Conservation (phyloP, 371 early-diverging fungal species). For the Lichtheimia ornata region DNA sequence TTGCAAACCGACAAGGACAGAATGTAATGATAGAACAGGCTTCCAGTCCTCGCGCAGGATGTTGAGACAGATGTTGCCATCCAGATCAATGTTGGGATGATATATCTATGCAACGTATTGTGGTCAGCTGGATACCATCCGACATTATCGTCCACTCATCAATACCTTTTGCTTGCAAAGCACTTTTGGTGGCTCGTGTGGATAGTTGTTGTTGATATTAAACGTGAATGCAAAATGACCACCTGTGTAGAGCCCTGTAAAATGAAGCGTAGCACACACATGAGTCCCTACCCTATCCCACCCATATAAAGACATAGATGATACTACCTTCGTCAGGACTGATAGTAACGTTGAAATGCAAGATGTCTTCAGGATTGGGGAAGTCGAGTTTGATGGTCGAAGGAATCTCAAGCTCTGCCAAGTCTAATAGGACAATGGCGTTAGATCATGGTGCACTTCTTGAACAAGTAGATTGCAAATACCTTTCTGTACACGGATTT, state of each 20-base stretch:
- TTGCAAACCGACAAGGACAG: constrained; percentile 95
- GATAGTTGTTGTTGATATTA: constrained; percentile 91
- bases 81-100: constrained; percentile 99
- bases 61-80: constrained; percentile 98
- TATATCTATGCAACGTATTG: constrained; percentile 69
- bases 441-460: neutral
- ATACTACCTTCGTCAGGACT: constrained; percentile 86
- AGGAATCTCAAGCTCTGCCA: constrained; percentile 85
- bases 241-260: constrained; percentile 86
- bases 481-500: constrained; percentile 94
- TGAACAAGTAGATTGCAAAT: constrained; percentile 1
- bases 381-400: constrained; percentile 77
- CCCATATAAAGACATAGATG: neutral
- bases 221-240: constrained; percentile 95
- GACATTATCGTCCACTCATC: neutral
- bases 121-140: neutral
- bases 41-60: constrained; percentile 99
- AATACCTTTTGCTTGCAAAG: constrained; percentile 88
- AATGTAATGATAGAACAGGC: constrained; percentile 96
- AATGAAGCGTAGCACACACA: neutral
- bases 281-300: neutral
- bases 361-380: constrained; percentile 81
- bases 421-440: constrained; percentile 46
- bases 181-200: constrained; percentile 99
- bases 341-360: constrained; percentile 83